These are phyloP conservation scores for Aureobasidium sp. DNA, from an alignment of 2,329 filamentous ascomycete genomes.

Conservation along the genomic window DNA sequence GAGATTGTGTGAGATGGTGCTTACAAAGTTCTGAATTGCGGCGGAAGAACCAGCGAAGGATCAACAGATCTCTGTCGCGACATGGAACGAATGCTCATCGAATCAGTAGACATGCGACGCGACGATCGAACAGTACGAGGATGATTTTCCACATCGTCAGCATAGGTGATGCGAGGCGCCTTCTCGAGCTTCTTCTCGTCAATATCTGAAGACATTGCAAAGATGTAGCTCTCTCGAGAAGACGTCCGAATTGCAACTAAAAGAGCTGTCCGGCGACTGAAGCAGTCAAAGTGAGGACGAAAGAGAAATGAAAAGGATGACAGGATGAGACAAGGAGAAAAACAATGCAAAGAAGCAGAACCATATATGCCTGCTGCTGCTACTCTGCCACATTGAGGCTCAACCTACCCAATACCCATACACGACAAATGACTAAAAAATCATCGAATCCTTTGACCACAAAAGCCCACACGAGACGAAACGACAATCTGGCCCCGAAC, in stretches of 20 bases:
- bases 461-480: neutral
- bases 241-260: too few species aligned
- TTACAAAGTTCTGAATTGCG: constrained; percentile 37
- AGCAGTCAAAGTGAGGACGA: too few species aligned
- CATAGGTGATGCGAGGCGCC: constrained; percentile 25
- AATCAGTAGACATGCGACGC: constrained; percentile 26
- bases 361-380: too few species aligned
- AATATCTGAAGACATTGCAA: constrained; percentile 1
- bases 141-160: constrained; percentile 31
- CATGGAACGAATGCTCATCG: constrained; percentile 32
- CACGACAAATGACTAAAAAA: too few species aligned
- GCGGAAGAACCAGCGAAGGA: constrained; percentile 37
- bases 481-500: too few species aligned
- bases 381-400: too few species aligned
- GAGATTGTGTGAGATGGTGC: constrained; percentile 9
- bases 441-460: neutral
- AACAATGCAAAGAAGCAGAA: too few species aligned
- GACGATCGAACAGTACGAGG: constrained; percentile 20
- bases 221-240: neutral
- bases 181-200: neutral
- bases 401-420: too few species aligned
- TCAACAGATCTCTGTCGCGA: constrained; percentile 35
- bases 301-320: too few species aligned
- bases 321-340: too few species aligned
- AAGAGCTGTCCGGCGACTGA: too few species aligned